These are phyloP conservation scores for Fonsecaea monophora DNA, from an alignment of 2,329 filamentous ascomycete species.

Conservation along the genomic window DNA sequence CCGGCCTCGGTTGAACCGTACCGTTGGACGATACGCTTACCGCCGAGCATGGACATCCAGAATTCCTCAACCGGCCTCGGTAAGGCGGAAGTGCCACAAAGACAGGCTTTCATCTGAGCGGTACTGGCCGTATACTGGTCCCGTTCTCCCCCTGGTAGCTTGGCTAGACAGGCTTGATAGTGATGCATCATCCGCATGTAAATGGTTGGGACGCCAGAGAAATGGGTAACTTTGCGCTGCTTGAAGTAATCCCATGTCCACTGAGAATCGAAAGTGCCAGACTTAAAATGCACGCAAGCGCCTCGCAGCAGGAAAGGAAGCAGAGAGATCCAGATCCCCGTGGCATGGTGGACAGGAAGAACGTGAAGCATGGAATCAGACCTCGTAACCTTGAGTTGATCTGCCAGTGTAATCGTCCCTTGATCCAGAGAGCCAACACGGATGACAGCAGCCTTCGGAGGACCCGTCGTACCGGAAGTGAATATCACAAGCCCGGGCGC, in stretches of 20 bases:
- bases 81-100: constrained; percentile 52
- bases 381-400: constrained; percentile 41
- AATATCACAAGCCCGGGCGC: constrained; percentile 63
- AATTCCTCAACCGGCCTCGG: constrained; percentile 50
- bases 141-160: constrained; percentile 47
- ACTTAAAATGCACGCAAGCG: constrained; percentile 51
- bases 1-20: constrained; percentile 48
- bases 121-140: constrained; percentile 43
- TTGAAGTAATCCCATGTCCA: constrained; percentile 48
- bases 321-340: constrained; percentile 39
- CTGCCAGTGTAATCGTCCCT: not conserved
- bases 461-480: constrained; percentile 63
- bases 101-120: constrained; percentile 46
- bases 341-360: constrained; percentile 44
- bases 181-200: constrained; percentile 49
- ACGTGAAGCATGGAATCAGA: constrained; percentile 46
- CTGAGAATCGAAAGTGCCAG: constrained; percentile 45
- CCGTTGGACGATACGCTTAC: constrained; percentile 53
- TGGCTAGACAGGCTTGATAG: constrained; percentile 46
- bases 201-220: constrained; percentile 49
- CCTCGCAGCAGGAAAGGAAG: constrained; percentile 46
- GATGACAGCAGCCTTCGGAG: constrained; percentile 58
- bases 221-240: constrained; percentile 43
- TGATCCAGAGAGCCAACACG: not conserved
- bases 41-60: constrained; percentile 48